A percentile compares a stretch with the other conserved stretches of the same genome.
Evolutionary conservation across 208 protist genomes (phyloP).

Genomic region (Sergeia podlipaevii): DNA sequence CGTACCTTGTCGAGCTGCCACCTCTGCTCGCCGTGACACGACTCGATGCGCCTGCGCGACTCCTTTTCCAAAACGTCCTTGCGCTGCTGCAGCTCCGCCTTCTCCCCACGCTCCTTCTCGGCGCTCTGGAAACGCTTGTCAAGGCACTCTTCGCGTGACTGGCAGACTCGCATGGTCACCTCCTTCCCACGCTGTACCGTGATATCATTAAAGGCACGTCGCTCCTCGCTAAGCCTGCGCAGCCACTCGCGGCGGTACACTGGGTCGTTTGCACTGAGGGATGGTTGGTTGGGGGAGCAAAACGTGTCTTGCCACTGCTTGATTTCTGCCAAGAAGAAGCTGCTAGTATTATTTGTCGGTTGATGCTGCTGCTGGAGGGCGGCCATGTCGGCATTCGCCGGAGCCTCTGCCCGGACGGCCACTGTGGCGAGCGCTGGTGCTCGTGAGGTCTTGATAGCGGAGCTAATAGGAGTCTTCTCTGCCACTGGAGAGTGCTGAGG

Average conservation of each 20-base stretch:
- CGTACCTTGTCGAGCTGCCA: slow-evolving; percentile 12
- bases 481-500: not conserved
- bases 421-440: not conserved
- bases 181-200: slow-evolving; percentile 20
- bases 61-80: slow-evolving; percentile 15
- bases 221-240: slow-evolving; percentile 21
- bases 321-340: slow-evolving; percentile 39
- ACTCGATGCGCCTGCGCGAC: slow-evolving; percentile 12
- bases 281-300: slow-evolving; percentile 23
- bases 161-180: slow-evolving; percentile 15
- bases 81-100: slow-evolving; percentile 8
- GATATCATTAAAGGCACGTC: slow-evolving; percentile 20
- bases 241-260: slow-evolving; percentile 31
- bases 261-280: slow-evolving; percentile 19
- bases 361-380: slow-evolving; percentile 14
- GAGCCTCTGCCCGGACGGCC: too few species aligned
- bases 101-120: slow-evolving; percentile 21
- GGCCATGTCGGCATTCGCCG: not conserved
- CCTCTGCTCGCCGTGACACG: slow-evolving; percentile 21
- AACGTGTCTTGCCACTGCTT: slow-evolving; percentile 30
- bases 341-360: slow-evolving; percentile 2
- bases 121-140: slow-evolving; percentile 14
- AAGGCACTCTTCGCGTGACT: slow-evolving; percentile 20
- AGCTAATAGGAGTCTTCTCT: not conserved
- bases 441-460: not conserved